These are phyloP conservation scores for Sugiyamaella neomexicana DNA, from an alignment of 1,139 yeast genomes.

Conservation along the genomic window DNA sequence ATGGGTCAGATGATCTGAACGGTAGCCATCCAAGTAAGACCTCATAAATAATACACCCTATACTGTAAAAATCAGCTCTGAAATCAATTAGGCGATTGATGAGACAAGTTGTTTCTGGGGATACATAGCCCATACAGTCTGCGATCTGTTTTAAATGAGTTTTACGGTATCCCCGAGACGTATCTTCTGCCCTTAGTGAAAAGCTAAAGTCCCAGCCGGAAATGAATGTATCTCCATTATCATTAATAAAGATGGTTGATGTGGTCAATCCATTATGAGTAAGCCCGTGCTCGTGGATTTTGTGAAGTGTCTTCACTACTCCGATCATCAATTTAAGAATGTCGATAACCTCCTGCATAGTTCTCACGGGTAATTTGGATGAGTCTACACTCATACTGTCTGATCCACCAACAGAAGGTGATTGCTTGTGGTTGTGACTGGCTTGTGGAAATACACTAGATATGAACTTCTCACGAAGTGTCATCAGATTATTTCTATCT, in stretches of 20 bases:
- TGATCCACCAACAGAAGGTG: not conserved
- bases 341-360: conserved; percentile 37
- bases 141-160: conserved; percentile 39
- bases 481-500: conserved; percentile 26
- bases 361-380: conserved; percentile 15
- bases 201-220: conserved; percentile 57
- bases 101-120: conserved; percentile 55
- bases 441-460: conserved; percentile 16
- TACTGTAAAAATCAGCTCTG: conserved; percentile 53
- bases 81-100: conserved; percentile 48
- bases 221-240: conserved; percentile 42
- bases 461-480: conserved; percentile 32
- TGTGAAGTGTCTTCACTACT: conserved; percentile 43
- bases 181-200: conserved; percentile 48
- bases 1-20: conserved; percentile 47
- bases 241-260: conserved; percentile 42
- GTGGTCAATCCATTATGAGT: conserved; percentile 54
- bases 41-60: conserved; percentile 55
- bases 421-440: conserved; percentile 5
- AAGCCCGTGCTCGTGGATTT: conserved; percentile 48
- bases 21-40: conserved; percentile 51
- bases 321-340: conserved; percentile 43
- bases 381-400: not conserved
- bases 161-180: conserved; percentile 39
- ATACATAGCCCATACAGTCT: conserved; percentile 50